Evolutionary conservation across 768 basidiomycete genomes (phyloP).

Genomic region (Pleurotus sapidus): DNA sequence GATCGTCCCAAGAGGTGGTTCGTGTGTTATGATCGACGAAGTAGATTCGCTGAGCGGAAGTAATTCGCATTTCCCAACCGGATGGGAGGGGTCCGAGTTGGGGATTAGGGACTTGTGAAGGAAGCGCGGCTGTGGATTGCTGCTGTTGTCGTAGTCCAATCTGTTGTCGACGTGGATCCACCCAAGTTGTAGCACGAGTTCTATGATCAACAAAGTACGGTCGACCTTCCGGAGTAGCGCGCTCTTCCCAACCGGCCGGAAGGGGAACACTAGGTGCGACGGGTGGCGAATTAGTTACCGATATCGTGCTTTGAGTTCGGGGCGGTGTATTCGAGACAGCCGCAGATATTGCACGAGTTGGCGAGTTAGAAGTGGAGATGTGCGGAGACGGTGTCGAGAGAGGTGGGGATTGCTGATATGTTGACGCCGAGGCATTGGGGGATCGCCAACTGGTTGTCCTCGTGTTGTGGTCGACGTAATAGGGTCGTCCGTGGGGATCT

Average conservation of each 20-base stretch:
- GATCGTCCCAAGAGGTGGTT: constrained; percentile 93
- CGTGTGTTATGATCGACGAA: constrained; percentile 92
- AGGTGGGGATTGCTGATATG: constrained; percentile 14
- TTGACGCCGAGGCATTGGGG: constrained; percentile 28
- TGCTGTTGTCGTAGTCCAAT: constrained; percentile 36
- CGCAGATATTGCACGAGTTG: constrained; percentile 12
- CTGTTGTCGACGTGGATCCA: constrained; percentile 66
- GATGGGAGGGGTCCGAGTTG: constrained; percentile 82
- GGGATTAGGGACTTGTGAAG: constrained; percentile 47
- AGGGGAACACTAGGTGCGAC: constrained; percentile 59
- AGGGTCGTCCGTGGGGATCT: constrained; percentile 68
- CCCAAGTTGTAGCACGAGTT: constrained; percentile 89
- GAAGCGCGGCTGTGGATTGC: constrained; percentile 35
- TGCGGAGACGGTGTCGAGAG: constrained; percentile 22
- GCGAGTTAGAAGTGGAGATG: constrained; percentile 17
- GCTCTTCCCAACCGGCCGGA: constrained; percentile 91
- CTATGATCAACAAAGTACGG: constrained; percentile 69
- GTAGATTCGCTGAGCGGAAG: constrained; percentile 81
- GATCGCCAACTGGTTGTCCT: constrained; percentile 82
- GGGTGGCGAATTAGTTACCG: constrained; percentile 22
- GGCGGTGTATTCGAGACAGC: constrained; percentile 10
- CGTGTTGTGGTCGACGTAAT: constrained; percentile 87
- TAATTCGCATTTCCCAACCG: constrained; percentile 95
- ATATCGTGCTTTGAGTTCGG: constrained; percentile 13
- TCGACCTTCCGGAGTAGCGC: constrained; percentile 84